Evolutionary conservation across 2,329 filamentous ascomycete species (phyloP).

Genomic region (Fusarium liriodendri): DNA sequence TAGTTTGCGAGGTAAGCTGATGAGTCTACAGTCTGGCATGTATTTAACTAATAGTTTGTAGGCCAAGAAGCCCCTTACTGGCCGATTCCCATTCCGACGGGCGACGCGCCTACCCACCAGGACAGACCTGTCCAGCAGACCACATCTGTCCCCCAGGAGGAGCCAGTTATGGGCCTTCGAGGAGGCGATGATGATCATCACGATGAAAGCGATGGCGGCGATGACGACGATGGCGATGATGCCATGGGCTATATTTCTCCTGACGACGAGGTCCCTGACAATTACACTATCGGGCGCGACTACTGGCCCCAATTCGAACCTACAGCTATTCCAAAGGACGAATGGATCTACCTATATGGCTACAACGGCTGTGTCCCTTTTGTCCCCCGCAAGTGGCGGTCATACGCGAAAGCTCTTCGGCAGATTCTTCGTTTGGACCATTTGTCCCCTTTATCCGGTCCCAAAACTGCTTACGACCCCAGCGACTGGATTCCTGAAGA

Average conservation of each 20-base stretch:
- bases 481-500: neutral
- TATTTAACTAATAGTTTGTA: conserved; percentile 13
- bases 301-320: conserved; percentile 5
- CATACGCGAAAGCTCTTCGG: conserved; percentile 36
- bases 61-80: conserved; percentile 13
- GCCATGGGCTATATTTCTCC: too few relatives aligned
- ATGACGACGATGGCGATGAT: neutral
- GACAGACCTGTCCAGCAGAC: neutral
- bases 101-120: neutral
- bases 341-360: conserved; percentile 40
- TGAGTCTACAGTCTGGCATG: accelerated
- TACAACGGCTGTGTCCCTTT: conserved; percentile 49
- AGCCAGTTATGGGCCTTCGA: conserved; percentile 22
- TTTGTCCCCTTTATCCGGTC: neutral
- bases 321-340: neutral
- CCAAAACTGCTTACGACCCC: too few relatives aligned
- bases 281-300: neutral
- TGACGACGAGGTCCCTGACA: neutral
- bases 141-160: neutral
- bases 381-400: conserved; percentile 28
- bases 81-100: conserved; percentile 8
- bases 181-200: conserved; percentile 13
- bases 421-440: conserved; percentile 37
- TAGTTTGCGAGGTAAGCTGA: conserved; percentile 29
- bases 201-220: neutral